A percentile compares a stretch with the other conserved stretches of the same genome.
phyloP scores from a whole-genome alignment of 2,329 filamentous ascomycete genomes.

The Paramyrothecium roridum region DNA sequence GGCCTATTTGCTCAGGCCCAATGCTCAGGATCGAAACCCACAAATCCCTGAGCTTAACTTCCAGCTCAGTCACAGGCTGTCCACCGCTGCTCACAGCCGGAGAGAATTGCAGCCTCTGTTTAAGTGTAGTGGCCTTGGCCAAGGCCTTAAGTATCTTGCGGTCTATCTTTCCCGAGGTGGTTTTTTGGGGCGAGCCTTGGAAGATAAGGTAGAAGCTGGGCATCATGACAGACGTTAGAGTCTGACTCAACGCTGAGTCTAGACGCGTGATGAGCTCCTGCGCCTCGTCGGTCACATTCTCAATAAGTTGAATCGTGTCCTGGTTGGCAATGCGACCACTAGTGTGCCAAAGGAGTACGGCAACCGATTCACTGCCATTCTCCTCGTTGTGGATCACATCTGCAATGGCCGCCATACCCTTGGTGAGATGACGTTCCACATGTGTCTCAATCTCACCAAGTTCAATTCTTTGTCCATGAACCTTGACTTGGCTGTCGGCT shows the following conservation, averaged over 20 bases:
- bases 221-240: background rate
- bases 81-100: background rate
- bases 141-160: background rate
- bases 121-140: background rate
- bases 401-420: background rate
- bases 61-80: background rate
- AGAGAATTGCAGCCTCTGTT: background rate
- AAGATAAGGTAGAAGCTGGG: background rate
- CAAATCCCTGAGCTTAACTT: background rate
- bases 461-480: conserved; percentile 50
- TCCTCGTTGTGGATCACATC: background rate
- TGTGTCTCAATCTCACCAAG: conserved; percentile 10
- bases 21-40: background rate
- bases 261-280: background rate
- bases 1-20: background rate
- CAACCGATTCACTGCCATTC: background rate
- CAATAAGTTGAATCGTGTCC: background rate
- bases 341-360: background rate
- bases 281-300: background rate
- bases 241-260: background rate
- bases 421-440: background rate
- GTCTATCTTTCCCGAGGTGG: background rate
- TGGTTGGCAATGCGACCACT: background rate
- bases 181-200: background rate
- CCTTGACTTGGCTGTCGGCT: conserved; percentile 27